Percentiles rank a stretch among this genome's conserved stretches.
Evolutionary conservation across 805 yeast species (phyloP).

Genomic region (Lipomyces sp.): DNA sequence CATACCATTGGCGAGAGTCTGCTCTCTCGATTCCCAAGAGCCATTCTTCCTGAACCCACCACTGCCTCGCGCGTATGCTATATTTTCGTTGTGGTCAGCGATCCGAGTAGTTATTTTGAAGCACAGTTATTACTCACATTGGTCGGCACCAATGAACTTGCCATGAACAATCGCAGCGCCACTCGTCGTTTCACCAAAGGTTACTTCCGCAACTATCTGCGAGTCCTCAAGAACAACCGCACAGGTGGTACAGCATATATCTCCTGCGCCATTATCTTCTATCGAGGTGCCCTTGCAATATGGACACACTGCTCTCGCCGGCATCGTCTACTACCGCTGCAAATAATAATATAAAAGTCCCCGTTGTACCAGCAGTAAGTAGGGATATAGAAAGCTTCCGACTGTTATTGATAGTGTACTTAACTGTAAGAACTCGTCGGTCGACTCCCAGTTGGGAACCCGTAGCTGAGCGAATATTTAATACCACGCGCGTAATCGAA

Average conservation of each 20-base stretch:
- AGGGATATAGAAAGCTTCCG: too few relatives aligned
- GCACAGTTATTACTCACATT: slow-evolving; percentile 45
- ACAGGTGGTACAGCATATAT: slow-evolving; percentile 78
- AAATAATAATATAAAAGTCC: neutral
- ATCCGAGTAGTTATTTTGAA: neutral
- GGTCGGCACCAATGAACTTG: slow-evolving; percentile 87
- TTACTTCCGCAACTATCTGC: slow-evolving; percentile 93
- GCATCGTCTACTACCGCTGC: slow-evolving; percentile 11
- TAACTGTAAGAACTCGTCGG: too few relatives aligned
- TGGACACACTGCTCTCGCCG: slow-evolving; percentile 27
- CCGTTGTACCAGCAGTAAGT: neutral
- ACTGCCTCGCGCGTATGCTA: slow-evolving; percentile 43
- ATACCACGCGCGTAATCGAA: neutral
- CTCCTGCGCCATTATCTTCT: slow-evolving; percentile 46
- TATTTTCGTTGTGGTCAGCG: neutral
- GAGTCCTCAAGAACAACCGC: slow-evolving; percentile 89
- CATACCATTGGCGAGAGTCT: slow-evolving; percentile 74
- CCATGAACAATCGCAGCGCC: slow-evolving; percentile 98
- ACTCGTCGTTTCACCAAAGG: slow-evolving; percentile 85
- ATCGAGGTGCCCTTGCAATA: slow-evolving; percentile 30
- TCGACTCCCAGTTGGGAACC: neutral
- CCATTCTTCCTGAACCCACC: slow-evolving; percentile 52
- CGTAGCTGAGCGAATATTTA: neutral
- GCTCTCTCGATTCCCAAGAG: slow-evolving; percentile 76
- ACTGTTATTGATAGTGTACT: too few relatives aligned